phyloP scores from a whole-genome alignment of 1,139 yeast genomes.

The Sugiyamaella pinicola region DNA sequence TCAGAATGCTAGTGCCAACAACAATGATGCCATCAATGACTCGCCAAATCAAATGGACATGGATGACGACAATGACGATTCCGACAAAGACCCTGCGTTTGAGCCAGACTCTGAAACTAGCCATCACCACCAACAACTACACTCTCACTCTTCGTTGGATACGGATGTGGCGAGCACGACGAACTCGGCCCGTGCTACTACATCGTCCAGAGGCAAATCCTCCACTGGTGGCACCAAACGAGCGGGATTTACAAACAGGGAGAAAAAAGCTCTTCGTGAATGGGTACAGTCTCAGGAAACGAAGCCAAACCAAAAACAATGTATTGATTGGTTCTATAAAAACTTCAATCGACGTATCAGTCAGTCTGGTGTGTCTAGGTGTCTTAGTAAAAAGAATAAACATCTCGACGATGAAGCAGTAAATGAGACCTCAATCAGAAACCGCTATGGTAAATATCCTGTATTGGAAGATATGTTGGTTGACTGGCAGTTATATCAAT shows the following conservation, averaged over 20 bases:
- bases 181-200: too few species aligned
- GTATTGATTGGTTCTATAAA: slow-evolving; percentile 23
- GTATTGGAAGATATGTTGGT: slow-evolving; percentile 22
- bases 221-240: slow-evolving; percentile 8
- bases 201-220: not conserved
- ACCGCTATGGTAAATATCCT: slow-evolving; percentile 23
- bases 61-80: slow-evolving; percentile 7
- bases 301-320: slow-evolving; percentile 21
- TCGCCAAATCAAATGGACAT: not conserved
- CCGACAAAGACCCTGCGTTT: slow-evolving; percentile 1
- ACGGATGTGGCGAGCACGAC: too few species aligned
- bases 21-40: not conserved
- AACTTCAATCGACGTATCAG: slow-evolving; percentile 19
- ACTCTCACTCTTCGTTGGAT: too few species aligned
- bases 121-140: too few species aligned
- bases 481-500: slow-evolving; percentile 23
- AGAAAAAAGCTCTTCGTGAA: slow-evolving; percentile 22
- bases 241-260: slow-evolving; percentile 22
- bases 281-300: slow-evolving; percentile 22
- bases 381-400: slow-evolving; percentile 20
- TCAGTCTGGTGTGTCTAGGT: slow-evolving; percentile 24
- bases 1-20: not conserved
- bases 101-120: not conserved
- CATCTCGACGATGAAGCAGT: slow-evolving; percentile 20
- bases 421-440: slow-evolving; percentile 18